Evolutionary conservation across 176 grass and related monocot species (phyloP), one percentile per base, ranked within the genome.

Genomic region (Ananas comosus): DNA sequence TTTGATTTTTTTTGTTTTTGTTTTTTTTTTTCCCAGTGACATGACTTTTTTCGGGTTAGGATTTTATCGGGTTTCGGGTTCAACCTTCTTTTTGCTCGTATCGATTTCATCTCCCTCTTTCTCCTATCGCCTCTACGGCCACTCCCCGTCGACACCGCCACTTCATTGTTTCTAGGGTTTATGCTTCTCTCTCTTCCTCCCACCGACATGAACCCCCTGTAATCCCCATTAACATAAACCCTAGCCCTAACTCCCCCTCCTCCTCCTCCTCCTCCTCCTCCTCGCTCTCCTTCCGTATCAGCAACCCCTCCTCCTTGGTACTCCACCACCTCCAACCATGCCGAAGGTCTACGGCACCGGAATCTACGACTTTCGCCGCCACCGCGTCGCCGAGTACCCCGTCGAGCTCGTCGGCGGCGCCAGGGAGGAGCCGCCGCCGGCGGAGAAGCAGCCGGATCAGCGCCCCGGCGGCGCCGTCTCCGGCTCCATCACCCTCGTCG

Each of bases 291-390:
- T 21, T 54, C 16, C 12, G 14, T 18, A 59, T 4, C 7, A 10
- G 56, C 50, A n/a, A 25, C 16, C 18, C 3, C 24, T 24, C 64
- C 48, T 53, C 66, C 72, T 70, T 69, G 78, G 66, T 66, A 57
- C 21, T 67, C 54, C 49, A 58, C 12, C 11, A 3, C 5, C 13
- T 51, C 10, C 61, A 66, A 64, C 80, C 82, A 99, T 99, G 89
- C 94, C 89, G 69, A 99, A 92, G 82, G 94, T 99, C 48, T 90
- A 88, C 51, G 94, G 94, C 71, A 90, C 84, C 70, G 94, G 94
- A 2, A 81, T 85, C 25, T 99, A 77, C 86, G 89, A 99, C 79
- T 99, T 99, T 82, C 89, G 94, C 18, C 89, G 91, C 51, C 94
- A 88, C 72, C 89, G 87, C 12, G 89, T 88, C 19, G 89, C 94